Conservation (phyloP, 805 yeast species). For the Wickerhamiella bombiphila region DNA sequence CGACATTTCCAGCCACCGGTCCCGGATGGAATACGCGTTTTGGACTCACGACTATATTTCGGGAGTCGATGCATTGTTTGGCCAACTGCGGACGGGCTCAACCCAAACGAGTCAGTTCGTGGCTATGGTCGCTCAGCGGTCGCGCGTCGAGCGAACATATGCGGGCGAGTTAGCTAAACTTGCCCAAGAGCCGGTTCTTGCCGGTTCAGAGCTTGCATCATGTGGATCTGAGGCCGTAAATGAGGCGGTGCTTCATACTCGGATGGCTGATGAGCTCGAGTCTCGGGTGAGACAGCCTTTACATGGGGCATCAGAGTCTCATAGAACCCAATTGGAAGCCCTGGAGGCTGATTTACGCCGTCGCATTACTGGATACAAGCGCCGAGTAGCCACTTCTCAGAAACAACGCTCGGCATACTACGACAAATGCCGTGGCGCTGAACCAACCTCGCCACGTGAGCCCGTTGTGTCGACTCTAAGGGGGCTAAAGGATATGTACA, state of each 20-base stretch:
- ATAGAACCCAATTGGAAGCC: conserved; percentile 43
- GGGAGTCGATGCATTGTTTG: conserved; percentile 25
- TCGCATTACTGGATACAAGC: conserved; percentile 36
- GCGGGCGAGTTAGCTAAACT: conserved; percentile 40
- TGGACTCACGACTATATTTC: conserved; percentile 25
- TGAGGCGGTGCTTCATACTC: conserved; percentile 42
- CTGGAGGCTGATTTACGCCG: conserved; percentile 36
- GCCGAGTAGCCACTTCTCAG: conserved; percentile 31
- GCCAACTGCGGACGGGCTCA: conserved; percentile 34
- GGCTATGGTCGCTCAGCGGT: conserved; percentile 42
- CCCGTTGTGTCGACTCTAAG: conserved; percentile 8
- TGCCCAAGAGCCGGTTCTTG: conserved; percentile 32
- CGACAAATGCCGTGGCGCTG: conserved; percentile 54
- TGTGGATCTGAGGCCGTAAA: conserved; percentile 34
- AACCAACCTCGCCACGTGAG: conserved; percentile 19
- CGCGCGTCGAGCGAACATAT: conserved; percentile 50
- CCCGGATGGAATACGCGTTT: conserved; percentile 20
- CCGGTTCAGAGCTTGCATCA: conserved; percentile 21
- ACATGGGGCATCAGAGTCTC: conserved; percentile 53
- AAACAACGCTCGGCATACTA: conserved; percentile 46
- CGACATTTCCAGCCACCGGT: too few relatives aligned
- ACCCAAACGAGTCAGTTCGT: conserved; percentile 55
- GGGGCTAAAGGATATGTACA: conserved; percentile 4
- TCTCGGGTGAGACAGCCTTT: conserved; percentile 50
- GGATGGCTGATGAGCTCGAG: conserved; percentile 45